Percentiles rank a stretch among this genome's conserved stretches.
Conservation (phyloP, 345 rosid species). For the Citrus inodora region DNA sequence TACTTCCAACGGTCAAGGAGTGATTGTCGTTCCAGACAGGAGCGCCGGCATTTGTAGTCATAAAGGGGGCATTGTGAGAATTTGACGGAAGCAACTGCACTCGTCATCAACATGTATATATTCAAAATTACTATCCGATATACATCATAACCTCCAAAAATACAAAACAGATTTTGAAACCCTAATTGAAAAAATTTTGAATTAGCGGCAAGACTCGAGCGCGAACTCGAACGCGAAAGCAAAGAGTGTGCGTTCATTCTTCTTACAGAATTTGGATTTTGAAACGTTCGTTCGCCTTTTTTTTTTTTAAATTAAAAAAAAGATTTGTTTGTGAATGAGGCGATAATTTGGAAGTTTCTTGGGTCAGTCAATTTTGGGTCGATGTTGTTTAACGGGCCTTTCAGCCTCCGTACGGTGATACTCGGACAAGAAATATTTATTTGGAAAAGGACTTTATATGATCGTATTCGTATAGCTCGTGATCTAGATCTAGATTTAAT, state of each 20-base stretch:
- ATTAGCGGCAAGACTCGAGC: not conserved
- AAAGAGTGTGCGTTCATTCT: not conserved
- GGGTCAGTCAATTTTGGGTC: not conserved
- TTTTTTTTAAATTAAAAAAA: no score
- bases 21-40: slow-evolving; percentile 79
- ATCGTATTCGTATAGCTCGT: not conserved
- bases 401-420: not conserved
- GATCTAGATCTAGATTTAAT: no score
- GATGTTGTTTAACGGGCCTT: not conserved
- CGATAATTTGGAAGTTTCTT: not conserved
- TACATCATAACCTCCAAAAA: not conserved
- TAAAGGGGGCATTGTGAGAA: slow-evolving; percentile 55
- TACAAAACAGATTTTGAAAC: no score
- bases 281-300: not conserved
- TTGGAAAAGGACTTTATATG: not conserved
- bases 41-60: slow-evolving; percentile 81
- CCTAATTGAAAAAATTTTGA: not conserved
- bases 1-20: slow-evolving; percentile 70
- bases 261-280: not conserved
- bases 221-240: not conserved
- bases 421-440: not conserved
- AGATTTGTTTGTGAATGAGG: not conserved
- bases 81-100: slow-evolving; percentile 66
- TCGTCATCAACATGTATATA: not conserved
- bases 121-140: not conserved